Evolutionary conservation across 495 filamentous ascomycete species (phyloP), one percentile per base, ranked within the genome.

Genomic region (Aspergillus indologenus): DNA sequence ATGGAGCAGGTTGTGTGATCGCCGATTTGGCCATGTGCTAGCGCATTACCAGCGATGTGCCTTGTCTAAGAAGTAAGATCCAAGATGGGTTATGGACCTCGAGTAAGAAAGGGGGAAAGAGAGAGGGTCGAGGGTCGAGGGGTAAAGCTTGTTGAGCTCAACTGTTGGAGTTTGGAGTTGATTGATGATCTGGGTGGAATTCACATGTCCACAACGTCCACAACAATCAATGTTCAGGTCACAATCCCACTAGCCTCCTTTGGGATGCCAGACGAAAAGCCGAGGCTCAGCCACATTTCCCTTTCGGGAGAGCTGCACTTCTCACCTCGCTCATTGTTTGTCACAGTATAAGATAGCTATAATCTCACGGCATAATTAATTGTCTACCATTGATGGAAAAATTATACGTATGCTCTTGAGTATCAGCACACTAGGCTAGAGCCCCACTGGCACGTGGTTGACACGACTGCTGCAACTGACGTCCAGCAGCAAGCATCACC

Each of bases 1-100:
- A 55, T 22, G 2, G 17, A 48, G 23, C n/a, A 43, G 22, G 58
- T 8, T 8, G 22, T 52, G 48, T 18, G 9, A 21, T 17, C 45
- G 42, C 56, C 29, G 52, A 29, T 19, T 43, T 54, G 43, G 57
- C 49, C 57, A 59, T 54, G 34, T 40, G 34, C 34, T 40, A 40
- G 34, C 34, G 12, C 34, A 40, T 40, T 40, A 40, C 34, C 34
- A 40, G 34, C 34, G 2, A 29, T 15, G 14, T 19, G 14, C 1
- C 4, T 5, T 3, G 19, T 42, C 22, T 56, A 9, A 48, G 43
- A 51, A 23, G 18, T 3, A 48, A 58, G 17, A 51, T 49, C 4
- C 43, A 29, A 57, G 40, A 9, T 14, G 12, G 12, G 34, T n/a
- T n/a, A n/a, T n/a, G 7, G 34, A 40, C n/a, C n/a, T 29, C 34